Conservation (phyloP, 495 filamentous ascomycete species). For the Choiromyces venosus region DNA sequence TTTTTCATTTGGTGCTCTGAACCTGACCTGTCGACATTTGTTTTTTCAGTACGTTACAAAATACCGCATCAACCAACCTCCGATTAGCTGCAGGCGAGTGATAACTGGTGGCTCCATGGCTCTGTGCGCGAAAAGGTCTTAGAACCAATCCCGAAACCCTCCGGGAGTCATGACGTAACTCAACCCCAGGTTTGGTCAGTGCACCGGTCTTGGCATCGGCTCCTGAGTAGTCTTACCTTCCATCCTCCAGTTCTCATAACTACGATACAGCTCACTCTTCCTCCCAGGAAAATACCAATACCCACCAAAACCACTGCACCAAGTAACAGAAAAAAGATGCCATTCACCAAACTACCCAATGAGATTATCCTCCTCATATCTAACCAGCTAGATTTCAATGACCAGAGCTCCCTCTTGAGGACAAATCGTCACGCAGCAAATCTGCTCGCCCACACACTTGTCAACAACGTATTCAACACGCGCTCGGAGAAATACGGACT, state of each 20-base stretch:
- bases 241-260: background rate
- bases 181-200: too few relatives aligned
- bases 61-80: too few relatives aligned
- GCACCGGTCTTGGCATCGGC: background rate
- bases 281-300: background rate
- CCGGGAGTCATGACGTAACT: too few relatives aligned
- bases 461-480: background rate
- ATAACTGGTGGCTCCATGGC: background rate
- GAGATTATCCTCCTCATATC: conserved; percentile 17
- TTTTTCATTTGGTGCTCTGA: too few relatives aligned
- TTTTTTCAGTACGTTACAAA: too few relatives aligned
- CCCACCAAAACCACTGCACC: too few relatives aligned
- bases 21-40: too few relatives aligned
- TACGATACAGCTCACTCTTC: background rate
- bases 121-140: background rate
- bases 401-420: conserved; percentile 8
- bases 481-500: background rate
- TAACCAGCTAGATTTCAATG: conserved; percentile 1
- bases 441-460: conserved; percentile 2
- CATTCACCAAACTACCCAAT: conserved; percentile 8
- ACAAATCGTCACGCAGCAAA: conserved; percentile 7
- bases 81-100: background rate
- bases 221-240: background rate
- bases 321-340: too few relatives aligned
- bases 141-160: background rate